phyloP scores from a whole-genome alignment of 805 yeast genomes.

The Soucietia sequanensis region DNA sequence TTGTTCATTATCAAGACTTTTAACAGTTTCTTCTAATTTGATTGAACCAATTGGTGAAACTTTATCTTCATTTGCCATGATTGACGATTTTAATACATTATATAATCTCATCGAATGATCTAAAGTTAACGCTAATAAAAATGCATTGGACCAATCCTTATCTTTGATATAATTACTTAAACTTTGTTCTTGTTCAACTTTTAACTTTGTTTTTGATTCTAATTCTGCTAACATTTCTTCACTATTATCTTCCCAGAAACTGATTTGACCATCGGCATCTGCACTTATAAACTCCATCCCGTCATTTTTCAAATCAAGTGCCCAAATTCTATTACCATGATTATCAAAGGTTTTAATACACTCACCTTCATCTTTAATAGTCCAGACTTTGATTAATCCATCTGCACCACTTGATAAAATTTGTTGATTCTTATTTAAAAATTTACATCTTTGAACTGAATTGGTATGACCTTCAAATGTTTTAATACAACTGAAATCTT shows the following conservation, averaged over 20 bases:
- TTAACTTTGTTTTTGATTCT: constrained; percentile 48
- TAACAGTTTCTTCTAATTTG: constrained; percentile 63
- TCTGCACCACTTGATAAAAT: constrained; percentile 86
- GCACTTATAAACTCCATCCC: constrained; percentile 77
- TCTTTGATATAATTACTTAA: constrained; percentile 69
- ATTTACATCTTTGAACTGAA: constrained; percentile 80
- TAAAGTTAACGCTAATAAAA: constrained; percentile 76
- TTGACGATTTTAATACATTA: constrained; percentile 66
- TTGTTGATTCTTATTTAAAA: constrained; percentile 65
- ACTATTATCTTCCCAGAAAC: constrained; percentile 86
- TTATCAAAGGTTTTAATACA: constrained; percentile 80
- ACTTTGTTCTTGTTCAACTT: constrained; percentile 86
- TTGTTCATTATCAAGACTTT: constrained; percentile 57
- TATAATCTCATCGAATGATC: constrained; percentile 90
- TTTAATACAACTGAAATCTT: constrained; percentile 68
- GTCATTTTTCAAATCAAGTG: constrained; percentile 63
- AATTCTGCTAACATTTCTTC: constrained; percentile 61
- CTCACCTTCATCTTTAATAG: constrained; percentile 65
- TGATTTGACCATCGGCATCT: constrained; percentile 92
- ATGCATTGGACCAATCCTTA: constrained; percentile 87
- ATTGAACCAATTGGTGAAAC: constrained; percentile 54
- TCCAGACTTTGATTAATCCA: constrained; percentile 93
- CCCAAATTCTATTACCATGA: constrained; percentile 95
- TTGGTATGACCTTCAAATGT: constrained; percentile 95
- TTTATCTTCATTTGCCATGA: constrained; percentile 48